phyloP scores from a whole-genome alignment of 2,329 filamentous ascomycete species.

The Aspergillus thermomutatus region DNA sequence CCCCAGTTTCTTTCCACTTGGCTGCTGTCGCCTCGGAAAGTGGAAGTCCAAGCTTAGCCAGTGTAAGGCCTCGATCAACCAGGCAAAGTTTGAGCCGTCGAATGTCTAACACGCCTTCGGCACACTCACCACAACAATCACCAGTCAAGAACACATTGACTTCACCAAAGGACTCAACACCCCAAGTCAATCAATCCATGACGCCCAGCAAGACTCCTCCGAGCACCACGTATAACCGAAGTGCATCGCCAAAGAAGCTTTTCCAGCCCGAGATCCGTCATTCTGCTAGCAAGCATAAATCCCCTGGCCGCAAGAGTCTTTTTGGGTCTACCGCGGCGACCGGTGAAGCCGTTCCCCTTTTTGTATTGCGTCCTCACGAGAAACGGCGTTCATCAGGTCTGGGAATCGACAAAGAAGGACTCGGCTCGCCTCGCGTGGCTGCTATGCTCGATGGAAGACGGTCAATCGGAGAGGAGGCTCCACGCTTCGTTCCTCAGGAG shows the following conservation, averaged over 20 bases:
- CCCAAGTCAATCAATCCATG: slow-evolving; percentile 42
- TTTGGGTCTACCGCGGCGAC: slow-evolving; percentile 55
- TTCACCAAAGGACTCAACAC: slow-evolving; percentile 43
- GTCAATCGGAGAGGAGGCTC: slow-evolving; percentile 67
- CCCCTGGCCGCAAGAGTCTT: slow-evolving; percentile 38
- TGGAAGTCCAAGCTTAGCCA: slow-evolving; percentile 55
- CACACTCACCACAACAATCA: slow-evolving; percentile 34
- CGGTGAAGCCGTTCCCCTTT: slow-evolving; percentile 59
- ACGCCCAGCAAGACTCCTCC: slow-evolving; percentile 52
- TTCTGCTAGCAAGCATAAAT: slow-evolving; percentile 36
- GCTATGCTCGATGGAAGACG: slow-evolving; percentile 67
- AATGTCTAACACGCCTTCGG: slow-evolving; percentile 44
- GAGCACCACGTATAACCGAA: slow-evolving; percentile 44
- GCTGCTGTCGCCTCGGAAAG: slow-evolving; percentile 45
- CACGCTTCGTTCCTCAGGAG: slow-evolving; percentile 58
- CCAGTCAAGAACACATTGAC: slow-evolving; percentile 38
- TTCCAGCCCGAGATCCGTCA: slow-evolving; percentile 41
- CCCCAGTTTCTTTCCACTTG: slow-evolving; percentile 28
- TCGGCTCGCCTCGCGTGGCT: slow-evolving; percentile 72
- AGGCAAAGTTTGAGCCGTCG: slow-evolving; percentile 46
- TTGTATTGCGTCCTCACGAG: slow-evolving; percentile 60
- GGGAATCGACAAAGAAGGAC: slow-evolving; percentile 65
- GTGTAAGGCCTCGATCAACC: slow-evolving; percentile 47
- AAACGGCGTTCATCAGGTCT: slow-evolving; percentile 61
- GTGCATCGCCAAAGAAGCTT: slow-evolving; percentile 50